Base-by-base conservation (phyloP, 2,329 filamentous ascomycete species). In the Thelonectria discophora region DNA sequence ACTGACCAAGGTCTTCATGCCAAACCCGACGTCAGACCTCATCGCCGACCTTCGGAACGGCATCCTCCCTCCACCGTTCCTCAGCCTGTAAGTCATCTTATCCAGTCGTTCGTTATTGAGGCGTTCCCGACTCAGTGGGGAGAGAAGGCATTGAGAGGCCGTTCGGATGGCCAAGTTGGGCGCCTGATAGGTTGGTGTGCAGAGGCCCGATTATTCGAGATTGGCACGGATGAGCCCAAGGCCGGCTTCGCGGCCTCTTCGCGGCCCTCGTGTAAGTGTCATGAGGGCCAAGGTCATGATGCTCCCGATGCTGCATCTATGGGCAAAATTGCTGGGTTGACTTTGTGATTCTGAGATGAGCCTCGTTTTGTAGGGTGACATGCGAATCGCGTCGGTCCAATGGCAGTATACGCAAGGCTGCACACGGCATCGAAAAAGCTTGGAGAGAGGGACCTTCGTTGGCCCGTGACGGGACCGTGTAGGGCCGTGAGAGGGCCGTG, bases 111-210 rank as follows among this genome's bases (percentile, higher is more conserved):
- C 46, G 20, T 39, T 32, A 9, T 43, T 15, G 21, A 15, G n/a
- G 20, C 17, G 42, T 9, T 21, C 37, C 21, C 30, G 32, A 42
- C 18, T 24, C 27, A 10, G 45, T 46, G 30, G 48, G 32, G 34
- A 47, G 52, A 60, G 30, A 32, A 11, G 30, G 12, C 11, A n/a
- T n/a, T n/a, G n/a, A 12, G 18, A 15, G 52, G 47, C 52, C 40
- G 46, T 20, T 17, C 54, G 21, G 11, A 59, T 64, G 65, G 65
- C 13, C 58, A 49, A 32, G 11, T 46, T 54, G 42, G 57, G 61
- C 61, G 61, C 61, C 42, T 24, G 17, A 48, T n/a, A n/a, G n/a
- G n/a, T n/a, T n/a, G n/a, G n/a, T n/a, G n/a, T n/a, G n/a, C n/a
- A n/a, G 24, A 15, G 21, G 15, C 27, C 21, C 20, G 21, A 9